Evolutionary conservation across 805 yeast species (phyloP), one percentile per base, ranked within the genome.

Genomic region (Saccharomyces jurei): DNA sequence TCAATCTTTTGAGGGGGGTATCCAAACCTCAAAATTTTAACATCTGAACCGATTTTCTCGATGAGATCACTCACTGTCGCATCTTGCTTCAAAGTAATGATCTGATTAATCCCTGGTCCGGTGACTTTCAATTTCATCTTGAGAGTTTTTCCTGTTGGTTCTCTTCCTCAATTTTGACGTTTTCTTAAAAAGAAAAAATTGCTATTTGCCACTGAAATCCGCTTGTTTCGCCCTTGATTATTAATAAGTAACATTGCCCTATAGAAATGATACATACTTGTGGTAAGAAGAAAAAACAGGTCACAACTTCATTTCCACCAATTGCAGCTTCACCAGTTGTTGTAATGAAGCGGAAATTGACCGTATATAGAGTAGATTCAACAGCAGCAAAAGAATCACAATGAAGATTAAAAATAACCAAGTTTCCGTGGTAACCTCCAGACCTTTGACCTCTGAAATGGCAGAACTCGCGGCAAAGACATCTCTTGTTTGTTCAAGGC

Each of bases 1-100:
- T 71, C 73, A 1, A 84, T 54, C 1, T 68, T 57, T 55, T 73
- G 77, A 1, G 87, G 87, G 0, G 91, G 92, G 62, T 77, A 85
- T 2, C 91, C 90, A 49, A 60, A 68, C 56, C 78, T 77, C 51
- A 84, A 65, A 27, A 56, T 64, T 21, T 52, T 50, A 3, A 60
- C 53, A n/a, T 52, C 48, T 44, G 59, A 52, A 26, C 53, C n/a
- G 68, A 52, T 48, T 9, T 56, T 60, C 3, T 56, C 54, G 3
- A 71, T 26, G 22, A 81, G 64, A 11, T 72, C 73, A 1, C 54
- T 54, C 1, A 79, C 29, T 0, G 71, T 66, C n/a, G 73, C 63
- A 14, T 69, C 73, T 51, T 74, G 75, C 0, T 67, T 72, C 26
- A 80, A 50, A 1, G 67, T 61, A 2, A 78, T 46, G 2, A 79